phyloP scores from a whole-genome alignment of 495 filamentous ascomycete genomes.

The Alectoria sarmentosa region DNA sequence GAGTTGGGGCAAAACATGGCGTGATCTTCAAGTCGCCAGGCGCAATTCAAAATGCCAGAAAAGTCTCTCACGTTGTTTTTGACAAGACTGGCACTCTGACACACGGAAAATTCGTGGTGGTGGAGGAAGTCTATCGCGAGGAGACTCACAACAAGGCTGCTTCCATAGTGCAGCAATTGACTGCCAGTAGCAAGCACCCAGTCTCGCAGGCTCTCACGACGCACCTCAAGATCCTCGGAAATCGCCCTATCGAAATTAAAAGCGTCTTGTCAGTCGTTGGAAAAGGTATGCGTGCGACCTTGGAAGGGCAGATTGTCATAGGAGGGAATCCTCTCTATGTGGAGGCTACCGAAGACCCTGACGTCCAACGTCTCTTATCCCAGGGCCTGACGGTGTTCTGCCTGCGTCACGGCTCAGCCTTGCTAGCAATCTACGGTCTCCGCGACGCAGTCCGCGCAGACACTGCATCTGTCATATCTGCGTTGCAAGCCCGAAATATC shows the following conservation, averaged over 20 bases:
- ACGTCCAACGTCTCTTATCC: constrained; percentile 39
- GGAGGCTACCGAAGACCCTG: constrained; percentile 29
- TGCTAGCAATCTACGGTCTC: constrained; percentile 54
- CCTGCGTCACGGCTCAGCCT: constrained; percentile 43
- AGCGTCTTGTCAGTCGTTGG: constrained; percentile 46
- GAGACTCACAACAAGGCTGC: constrained; percentile 22
- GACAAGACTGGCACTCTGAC: constrained; percentile 83
- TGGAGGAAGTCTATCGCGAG: constrained; percentile 30
- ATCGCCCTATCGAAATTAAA: constrained; percentile 31
- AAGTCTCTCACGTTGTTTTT: constrained; percentile 63
- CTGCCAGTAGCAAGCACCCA: constrained; percentile 54
- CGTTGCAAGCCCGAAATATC: constrained; percentile 48
- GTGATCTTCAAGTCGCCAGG: constrained; percentile 63
- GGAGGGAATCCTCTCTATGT: constrained; percentile 64
- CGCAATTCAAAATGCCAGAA: constrained; percentile 56
- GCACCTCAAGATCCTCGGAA: constrained; percentile 36
- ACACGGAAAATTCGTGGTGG: constrained; percentile 49
- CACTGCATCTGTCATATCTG: constrained; percentile 39
- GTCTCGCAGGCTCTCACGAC: constrained; percentile 52
- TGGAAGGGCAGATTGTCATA: constrained; percentile 34
- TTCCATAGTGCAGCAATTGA: constrained; percentile 42
- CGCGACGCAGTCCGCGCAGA: constrained; percentile 53
- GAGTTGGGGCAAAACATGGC: constrained; percentile 59
- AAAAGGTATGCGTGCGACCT: constrained; percentile 32
- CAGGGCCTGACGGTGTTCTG: constrained; percentile 55